A percentile compares a stretch with the other conserved stretches of the same genome.
Conservation (phyloP, 805 yeast species). For the Ogataea angusta region DNA sequence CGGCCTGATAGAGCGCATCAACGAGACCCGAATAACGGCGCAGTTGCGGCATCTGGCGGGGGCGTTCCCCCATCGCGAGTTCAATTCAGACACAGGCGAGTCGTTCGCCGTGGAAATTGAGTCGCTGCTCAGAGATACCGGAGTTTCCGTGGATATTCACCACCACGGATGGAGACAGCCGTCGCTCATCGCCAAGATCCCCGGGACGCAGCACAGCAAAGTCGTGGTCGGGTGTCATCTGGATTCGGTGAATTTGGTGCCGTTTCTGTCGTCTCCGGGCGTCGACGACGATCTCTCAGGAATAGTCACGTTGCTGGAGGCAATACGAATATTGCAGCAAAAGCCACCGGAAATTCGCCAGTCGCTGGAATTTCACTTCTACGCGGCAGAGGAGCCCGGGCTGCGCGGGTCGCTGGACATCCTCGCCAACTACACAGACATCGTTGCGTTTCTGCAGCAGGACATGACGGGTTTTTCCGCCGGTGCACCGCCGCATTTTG, state of each 20-base stretch:
- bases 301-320: conserved; percentile 72
- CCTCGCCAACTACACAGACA: conserved; percentile 55
- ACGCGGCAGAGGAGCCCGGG: conserved; percentile 94
- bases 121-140: conserved; percentile 36
- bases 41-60: conserved; percentile 2
- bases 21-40: background rate
- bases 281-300: conserved; percentile 97
- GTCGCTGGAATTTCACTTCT: conserved; percentile 89
- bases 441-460: conserved; percentile 85
- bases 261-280: conserved; percentile 77
- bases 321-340: conserved; percentile 58
- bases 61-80: conserved; percentile 2
- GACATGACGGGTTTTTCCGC: conserved; percentile 87
- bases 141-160: conserved; percentile 37
- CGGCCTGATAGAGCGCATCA: conserved; percentile 1
- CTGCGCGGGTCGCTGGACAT: conserved; percentile 81
- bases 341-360: conserved; percentile 34
- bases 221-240: conserved; percentile 85
- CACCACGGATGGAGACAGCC: conserved; percentile 77
- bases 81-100: conserved; percentile 5
- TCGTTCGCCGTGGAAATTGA: conserved; percentile 17
- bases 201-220: conserved; percentile 35
- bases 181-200: conserved; percentile 64
- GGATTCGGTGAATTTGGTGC: conserved; percentile 73
- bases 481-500: conserved; percentile 63